These are phyloP conservation scores for Globisporangium echinulatum DNA, from an alignment of 352 stramenopile species.

Conservation along the genomic window DNA sequence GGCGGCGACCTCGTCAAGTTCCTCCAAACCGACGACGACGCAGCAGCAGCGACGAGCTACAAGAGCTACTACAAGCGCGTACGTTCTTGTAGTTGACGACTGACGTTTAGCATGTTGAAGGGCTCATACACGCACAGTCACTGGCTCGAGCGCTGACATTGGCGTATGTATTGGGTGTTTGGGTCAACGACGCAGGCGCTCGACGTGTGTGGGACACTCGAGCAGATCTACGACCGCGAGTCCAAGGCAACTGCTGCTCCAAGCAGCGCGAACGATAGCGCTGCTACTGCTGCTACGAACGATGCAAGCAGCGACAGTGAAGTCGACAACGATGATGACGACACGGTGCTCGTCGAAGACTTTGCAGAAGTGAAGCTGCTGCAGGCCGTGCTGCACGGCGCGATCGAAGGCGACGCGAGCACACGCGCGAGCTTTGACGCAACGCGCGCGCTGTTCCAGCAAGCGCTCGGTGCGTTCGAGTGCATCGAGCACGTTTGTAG, in stretches of 20 bases:
- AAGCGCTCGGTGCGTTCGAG: conserved; percentile 29
- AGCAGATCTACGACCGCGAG: conserved; percentile 33
- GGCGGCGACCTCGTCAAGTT: conserved; percentile 64
- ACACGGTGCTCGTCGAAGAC: conserved; percentile 36
- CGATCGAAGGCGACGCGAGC: conserved; percentile 27
- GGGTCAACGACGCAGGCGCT: conserved; percentile 9
- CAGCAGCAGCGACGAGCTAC: conserved; percentile 1
- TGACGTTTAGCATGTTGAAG: no score
- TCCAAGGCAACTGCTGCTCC: conserved; percentile 4
- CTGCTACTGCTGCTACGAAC: not conserved
- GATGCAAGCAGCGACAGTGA: conserved; percentile 1
- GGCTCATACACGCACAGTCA: not conserved
- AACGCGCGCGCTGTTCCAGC: conserved; percentile 50
- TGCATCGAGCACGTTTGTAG: no score
- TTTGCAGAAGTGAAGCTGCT: conserved; percentile 55
- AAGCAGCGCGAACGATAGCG: not conserved
- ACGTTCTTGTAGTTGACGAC: not conserved
- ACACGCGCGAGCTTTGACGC: conserved; percentile 26
- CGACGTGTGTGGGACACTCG: conserved; percentile 22
- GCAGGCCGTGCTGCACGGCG: conserved; percentile 50
- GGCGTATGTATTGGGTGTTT: not conserved
- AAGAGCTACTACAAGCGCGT: conserved; percentile 17
- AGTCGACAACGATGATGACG: conserved; percentile 23
- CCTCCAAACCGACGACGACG: conserved; percentile 21
- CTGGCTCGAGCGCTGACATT: not conserved